Conservation (phyloP, 306 rosid genomes). For the Pueraria montana region DNA sequence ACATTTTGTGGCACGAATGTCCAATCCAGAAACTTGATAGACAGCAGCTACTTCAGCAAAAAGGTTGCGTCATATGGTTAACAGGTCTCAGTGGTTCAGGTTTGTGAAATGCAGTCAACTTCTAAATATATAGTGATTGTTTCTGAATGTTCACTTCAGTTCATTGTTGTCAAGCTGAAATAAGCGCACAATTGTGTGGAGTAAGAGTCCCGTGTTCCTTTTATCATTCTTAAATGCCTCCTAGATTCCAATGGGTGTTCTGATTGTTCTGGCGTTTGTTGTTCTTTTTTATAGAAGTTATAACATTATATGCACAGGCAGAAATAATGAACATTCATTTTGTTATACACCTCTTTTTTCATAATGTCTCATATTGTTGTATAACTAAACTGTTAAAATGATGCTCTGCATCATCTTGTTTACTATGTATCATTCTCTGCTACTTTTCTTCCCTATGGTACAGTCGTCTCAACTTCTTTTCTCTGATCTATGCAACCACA, state of each 20-base stretch:
- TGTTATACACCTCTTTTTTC: neutral
- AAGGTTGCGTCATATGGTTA: slow-evolving; percentile 93
- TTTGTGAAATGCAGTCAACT: slow-evolving; percentile 54
- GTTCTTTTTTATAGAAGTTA: slow-evolving; percentile 20
- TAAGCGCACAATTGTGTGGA: slow-evolving; percentile 1
- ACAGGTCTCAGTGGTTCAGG: slow-evolving; percentile 99
- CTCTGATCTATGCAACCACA: neutral
- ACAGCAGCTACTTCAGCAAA: slow-evolving; percentile 82
- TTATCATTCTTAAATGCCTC: neutral
- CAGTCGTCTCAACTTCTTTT: neutral
- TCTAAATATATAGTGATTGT: slow-evolving; percentile 4
- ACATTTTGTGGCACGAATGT: slow-evolving; percentile 84
- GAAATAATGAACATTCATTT: slow-evolving; percentile 13
- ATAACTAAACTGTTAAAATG: neutral
- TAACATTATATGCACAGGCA: neutral
- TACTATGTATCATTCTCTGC: neutral
- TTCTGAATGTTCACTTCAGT: slow-evolving; percentile 9
- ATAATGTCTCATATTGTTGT: neutral
- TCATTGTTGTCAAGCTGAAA: slow-evolving; percentile 28
- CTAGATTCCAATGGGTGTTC: slow-evolving; percentile 2
- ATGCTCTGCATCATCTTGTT: neutral
- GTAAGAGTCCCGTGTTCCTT: slow-evolving; percentile 1
- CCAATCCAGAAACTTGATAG: slow-evolving; percentile 78
- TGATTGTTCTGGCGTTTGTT: slow-evolving; percentile 11
- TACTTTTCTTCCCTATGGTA: neutral